phyloP scores from a whole-genome alignment of 805 yeast species.

The Sugiyamaella lignohabitans region DNA sequence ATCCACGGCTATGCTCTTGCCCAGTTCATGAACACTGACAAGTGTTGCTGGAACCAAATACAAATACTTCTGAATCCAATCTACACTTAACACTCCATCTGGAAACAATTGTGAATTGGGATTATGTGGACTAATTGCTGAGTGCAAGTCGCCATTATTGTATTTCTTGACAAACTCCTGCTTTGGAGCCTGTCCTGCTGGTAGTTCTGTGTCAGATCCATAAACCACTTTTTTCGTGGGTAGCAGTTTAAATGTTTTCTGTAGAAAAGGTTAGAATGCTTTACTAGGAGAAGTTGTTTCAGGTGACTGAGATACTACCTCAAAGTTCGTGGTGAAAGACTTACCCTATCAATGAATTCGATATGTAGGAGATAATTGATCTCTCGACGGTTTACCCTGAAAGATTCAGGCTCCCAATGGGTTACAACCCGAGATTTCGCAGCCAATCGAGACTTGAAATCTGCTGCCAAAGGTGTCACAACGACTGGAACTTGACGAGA shows the following conservation, averaged over 20 bases:
- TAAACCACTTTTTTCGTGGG: background rate
- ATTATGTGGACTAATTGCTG: constrained; percentile 41
- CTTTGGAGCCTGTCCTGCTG: constrained; percentile 1
- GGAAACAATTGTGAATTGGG: constrained; percentile 37
- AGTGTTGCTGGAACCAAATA: constrained; percentile 43
- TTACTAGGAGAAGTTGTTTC: background rate
- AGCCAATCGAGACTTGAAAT: constrained; percentile 12
- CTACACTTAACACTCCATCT: constrained; percentile 36
- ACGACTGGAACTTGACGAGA: constrained; percentile 1
- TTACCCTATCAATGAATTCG: constrained; percentile 14
- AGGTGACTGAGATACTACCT: too few relatives aligned
- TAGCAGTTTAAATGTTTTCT: background rate
- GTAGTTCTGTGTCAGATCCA: background rate
- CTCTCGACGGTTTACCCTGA: constrained; percentile 15
- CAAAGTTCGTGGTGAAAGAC: constrained; percentile 3
- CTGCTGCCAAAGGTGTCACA: constrained; percentile 10
- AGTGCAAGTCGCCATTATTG: constrained; percentile 21
- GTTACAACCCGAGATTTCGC: constrained; percentile 14
- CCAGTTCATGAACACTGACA: constrained; percentile 39
- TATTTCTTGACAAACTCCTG: constrained; percentile 5
- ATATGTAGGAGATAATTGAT: constrained; percentile 16
- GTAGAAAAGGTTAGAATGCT: background rate
- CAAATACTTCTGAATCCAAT: constrained; percentile 51
- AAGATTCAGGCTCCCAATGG: constrained; percentile 18
- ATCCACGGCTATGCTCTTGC: constrained; percentile 20